phyloP scores from a whole-genome alignment of 2,329 filamentous ascomycete species.

The Pleoardoris graminearum region DNA sequence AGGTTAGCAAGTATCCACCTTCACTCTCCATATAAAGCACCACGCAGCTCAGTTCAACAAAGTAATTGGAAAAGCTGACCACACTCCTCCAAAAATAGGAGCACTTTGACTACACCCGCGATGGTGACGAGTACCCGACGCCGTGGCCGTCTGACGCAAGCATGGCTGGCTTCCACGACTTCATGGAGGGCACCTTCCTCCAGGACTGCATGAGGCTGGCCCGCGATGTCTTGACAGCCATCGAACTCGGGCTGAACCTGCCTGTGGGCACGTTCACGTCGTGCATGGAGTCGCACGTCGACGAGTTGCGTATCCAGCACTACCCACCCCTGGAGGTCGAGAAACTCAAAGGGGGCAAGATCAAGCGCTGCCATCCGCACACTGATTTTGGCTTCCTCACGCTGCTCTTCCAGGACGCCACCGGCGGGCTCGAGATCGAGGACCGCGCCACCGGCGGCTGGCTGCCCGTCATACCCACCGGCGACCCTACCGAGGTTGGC shows the following conservation, averaged over 20 bases:
- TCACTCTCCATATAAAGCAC: neutral
- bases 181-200: constrained; percentile 18
- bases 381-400: constrained; percentile 35
- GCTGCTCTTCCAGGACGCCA: constrained; percentile 42
- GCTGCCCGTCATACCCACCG: constrained; percentile 5
- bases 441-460: constrained; percentile 52
- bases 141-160: constrained; percentile 5
- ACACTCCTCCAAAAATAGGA: neutral
- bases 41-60: neutral
- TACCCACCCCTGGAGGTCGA: constrained; percentile 19
- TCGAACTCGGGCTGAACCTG: constrained; percentile 17
- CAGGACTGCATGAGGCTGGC: constrained; percentile 9
- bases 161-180: constrained; percentile 16
- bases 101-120: constrained; percentile 6
- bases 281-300: constrained; percentile 7
- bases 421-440: constrained; percentile 72
- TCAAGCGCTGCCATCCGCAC: constrained; percentile 21
- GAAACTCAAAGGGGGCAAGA: constrained; percentile 9
- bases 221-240: constrained; percentile 10
- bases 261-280: constrained; percentile 8
- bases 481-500: constrained; percentile 4
- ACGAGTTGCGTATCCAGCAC: constrained; percentile 23
- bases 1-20: neutral
- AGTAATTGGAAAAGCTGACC: neutral
- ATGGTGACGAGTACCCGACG: constrained; percentile 4